A percentile compares a stretch with the other conserved stretches of the same genome.
Conservation (phyloP, 2,329 filamentous ascomycete species). For the Madurella fahalii region DNA sequence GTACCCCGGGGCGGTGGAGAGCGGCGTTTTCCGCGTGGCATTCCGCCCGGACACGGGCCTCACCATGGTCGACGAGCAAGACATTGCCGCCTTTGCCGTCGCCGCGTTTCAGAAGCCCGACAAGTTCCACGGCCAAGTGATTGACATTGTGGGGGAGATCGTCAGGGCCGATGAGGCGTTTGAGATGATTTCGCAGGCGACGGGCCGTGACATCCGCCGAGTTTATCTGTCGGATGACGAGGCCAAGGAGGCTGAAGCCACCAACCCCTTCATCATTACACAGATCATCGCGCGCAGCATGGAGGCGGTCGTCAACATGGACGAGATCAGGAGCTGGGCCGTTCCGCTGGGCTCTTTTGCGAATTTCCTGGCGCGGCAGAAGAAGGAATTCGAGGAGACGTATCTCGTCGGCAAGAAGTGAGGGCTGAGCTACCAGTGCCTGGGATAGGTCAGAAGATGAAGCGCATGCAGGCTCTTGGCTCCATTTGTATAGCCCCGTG, state of each 20-base stretch:
- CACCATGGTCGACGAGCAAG: conserved; percentile 42
- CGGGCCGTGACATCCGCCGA: conserved; percentile 1
- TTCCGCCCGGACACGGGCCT: conserved; percentile 34
- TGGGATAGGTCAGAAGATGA: too few relatives aligned
- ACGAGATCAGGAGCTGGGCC: background rate
- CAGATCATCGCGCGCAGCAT: background rate
- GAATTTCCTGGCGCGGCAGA: conserved; percentile 7
- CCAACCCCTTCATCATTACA: background rate
- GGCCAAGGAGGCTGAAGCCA: background rate
- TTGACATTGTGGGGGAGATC: conserved; percentile 12
- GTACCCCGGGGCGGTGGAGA: conserved; percentile 37
- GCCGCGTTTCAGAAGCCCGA: conserved; percentile 35
- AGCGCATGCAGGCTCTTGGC: too few relatives aligned
- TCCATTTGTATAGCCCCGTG: too few relatives aligned
- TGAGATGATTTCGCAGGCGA: background rate
- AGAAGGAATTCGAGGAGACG: conserved; percentile 3
- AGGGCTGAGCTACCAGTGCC: too few relatives aligned
- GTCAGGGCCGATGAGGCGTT: conserved; percentile 1
- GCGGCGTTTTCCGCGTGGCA: conserved; percentile 37
- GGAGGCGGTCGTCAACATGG: background rate
- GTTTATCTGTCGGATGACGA: conserved; percentile 11
- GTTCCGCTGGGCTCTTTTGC: conserved; percentile 2
- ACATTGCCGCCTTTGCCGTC: conserved; percentile 44
- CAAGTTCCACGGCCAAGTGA: conserved; percentile 8
- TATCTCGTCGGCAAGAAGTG: background rate